Percentiles rank a stretch among this genome's conserved stretches.
Conservation (phyloP, 176 grass and related monocot species). For the Bothriochloa decipiens region DNA sequence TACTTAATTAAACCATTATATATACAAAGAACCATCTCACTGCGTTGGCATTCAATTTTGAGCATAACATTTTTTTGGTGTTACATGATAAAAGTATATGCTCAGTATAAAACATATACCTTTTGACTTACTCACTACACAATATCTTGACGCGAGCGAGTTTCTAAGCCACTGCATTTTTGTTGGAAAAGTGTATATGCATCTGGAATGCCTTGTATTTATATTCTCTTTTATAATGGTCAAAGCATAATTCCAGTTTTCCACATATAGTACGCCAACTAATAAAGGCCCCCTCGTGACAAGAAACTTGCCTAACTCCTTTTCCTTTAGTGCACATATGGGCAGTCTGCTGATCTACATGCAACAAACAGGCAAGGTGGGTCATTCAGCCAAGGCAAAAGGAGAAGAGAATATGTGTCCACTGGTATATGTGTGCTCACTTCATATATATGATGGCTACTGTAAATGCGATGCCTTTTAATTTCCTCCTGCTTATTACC, state of each 20-base stretch:
- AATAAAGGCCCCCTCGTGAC: constrained; percentile 35
- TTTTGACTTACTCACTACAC: neutral
- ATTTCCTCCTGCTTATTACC: neutral
- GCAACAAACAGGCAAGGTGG: constrained; percentile 38
- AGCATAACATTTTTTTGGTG: neutral
- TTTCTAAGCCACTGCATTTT: constrained; percentile 3
- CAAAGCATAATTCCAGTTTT: constrained; percentile 51
- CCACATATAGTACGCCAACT: constrained; percentile 2
- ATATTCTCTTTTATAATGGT: constrained; percentile 32
- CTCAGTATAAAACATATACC: neutral
- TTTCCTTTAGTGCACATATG: constrained; percentile 45
- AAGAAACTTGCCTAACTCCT: constrained; percentile 59
- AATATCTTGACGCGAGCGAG: neutral
- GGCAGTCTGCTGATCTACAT: constrained; percentile 33
- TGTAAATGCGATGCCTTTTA: constrained; percentile 12
- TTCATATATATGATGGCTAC: neutral
- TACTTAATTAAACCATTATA: neutral
- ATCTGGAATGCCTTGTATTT: neutral
- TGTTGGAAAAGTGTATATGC: neutral
- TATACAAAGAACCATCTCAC: neutral
- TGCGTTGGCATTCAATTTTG: constrained; percentile 2
- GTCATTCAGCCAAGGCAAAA: constrained; percentile 45
- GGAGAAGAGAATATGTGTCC: constrained; percentile 25
- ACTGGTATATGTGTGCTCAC: neutral
- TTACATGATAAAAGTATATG: neutral